Base-by-base conservation (phyloP, 352 stramenopile species). In the Pythium inflatum region DNA sequence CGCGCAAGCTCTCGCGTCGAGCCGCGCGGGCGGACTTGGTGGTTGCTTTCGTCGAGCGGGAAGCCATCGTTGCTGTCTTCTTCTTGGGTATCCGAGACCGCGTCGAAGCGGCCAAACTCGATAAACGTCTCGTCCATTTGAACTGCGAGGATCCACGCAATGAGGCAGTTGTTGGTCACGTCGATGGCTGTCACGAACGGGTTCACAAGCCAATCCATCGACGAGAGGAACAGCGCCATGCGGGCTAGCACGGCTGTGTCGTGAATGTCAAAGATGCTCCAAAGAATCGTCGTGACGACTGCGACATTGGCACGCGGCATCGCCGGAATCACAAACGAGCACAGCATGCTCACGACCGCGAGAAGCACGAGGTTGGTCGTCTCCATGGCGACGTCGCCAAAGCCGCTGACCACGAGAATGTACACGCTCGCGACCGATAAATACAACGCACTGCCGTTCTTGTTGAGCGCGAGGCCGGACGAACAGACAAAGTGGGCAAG, bases 401-500 rank as follows among this genome's bases (percentile, higher is more conserved):
- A 40, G 13, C 70, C 75, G 45, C 24, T 55, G 72, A 74, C 58
- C 71, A 63, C 68, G 16, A 90, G 45, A 24, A 88, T 68, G 63
- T 86, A 92, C 8, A 87, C 54, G 1, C 71, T 79, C 34, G 67
- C 75, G 7, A 83, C 68, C 0, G 84, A 83, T 18, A 90, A 48
- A 34, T 89, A 90, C 34, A 88, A 24, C 7, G 81, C 84, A 9
- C 73, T 85, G 40, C 84, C 84, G n/a, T 75, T 84, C 74, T 90
- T 87, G 74, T 89, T 90, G 25, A 92, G 63, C 20, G 80, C 74
- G 0, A 71, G 61, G 22, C 84, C 77, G 12, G 73, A 41, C 3
- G 77, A 75, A 53, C 82, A 88, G 27, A 92, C 72, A 54, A 90
- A 74, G 58, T 88, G 84, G 0, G 80, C 81, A 18, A 92, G 64